Base-by-base conservation (phyloP, 306 rosid species). In the Begonia fuchsioides region DNA sequence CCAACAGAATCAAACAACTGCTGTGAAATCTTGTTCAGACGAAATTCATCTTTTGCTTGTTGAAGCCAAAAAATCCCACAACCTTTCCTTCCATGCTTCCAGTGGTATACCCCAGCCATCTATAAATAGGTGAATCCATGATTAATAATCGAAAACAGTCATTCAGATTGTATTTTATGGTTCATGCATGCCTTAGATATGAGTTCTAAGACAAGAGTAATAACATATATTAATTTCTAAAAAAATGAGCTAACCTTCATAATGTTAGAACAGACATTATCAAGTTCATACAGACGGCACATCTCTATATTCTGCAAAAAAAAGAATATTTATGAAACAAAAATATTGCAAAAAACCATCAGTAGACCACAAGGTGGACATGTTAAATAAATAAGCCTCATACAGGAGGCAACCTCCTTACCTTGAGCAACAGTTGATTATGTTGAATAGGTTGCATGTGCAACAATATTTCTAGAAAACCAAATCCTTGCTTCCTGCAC, bases 51-150 rank as follows among this genome's bases (percentile, higher is more conserved):
- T 48, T 68, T 75, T 43, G 97, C 88, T 66, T 78, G 93, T 68
- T 73, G 93, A 74, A 88, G 97, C 97, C 95, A 88, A 65, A 61
- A 84, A 57, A 84, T 79, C 60, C 95, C 95, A 64, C 72, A 61
- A 62, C 94, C 95, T 68, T 79, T 84, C 60, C 74, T 71, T 39
- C 97, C 97, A 66, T 90, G 95, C 81, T 90, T 90, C 95, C 95
- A 90, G 58, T 81, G 81, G 69, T 72, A 61, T 45, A 90, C 80
- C 65, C 95, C 97, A 52, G 97, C 92, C 68, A 81, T 69, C 95
- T 90, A 59, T 54, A 61, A 32, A 69, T 57, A 58, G 6, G n/a
- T 20, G 12, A n/a, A 41, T 41, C 45, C 45, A 41, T 41, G 6
- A 11, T n/a, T 3, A 41, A 41, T 11, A 54, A 43, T 47, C 38